phyloP scores from a whole-genome alignment of 1,284 basidiomycete genomes.

The Hypsizygus ulmarius region DNA sequence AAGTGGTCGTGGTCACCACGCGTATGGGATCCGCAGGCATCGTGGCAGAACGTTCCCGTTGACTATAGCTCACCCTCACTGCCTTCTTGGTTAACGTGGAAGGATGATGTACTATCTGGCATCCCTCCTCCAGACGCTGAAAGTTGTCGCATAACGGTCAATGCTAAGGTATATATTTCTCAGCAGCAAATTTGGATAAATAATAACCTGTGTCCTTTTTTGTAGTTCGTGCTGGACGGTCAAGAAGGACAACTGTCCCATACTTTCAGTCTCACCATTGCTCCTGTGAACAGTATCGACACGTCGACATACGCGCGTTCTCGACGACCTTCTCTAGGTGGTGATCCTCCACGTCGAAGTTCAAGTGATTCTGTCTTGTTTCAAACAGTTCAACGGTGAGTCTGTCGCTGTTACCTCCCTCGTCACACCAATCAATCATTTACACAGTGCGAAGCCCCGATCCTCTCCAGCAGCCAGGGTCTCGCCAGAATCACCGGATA shows the following conservation, averaged over 20 bases:
- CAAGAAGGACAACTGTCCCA: constrained; percentile 65
- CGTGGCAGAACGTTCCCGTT: constrained; percentile 77
- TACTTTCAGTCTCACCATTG: constrained; percentile 68
- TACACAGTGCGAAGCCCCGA: constrained; percentile 26
- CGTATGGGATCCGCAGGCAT: constrained; percentile 96
- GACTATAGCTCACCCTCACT: constrained; percentile 77
- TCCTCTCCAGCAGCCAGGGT: constrained; percentile 22
- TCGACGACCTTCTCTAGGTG: constrained; percentile 61
- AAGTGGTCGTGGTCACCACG: constrained; percentile 91
- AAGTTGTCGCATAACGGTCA: constrained; percentile 67
- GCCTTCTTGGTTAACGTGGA: constrained; percentile 88
- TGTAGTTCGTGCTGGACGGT: constrained; percentile 68
- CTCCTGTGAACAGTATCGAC: constrained; percentile 67
- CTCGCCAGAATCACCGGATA: constrained; percentile 33
- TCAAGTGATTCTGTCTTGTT: constrained; percentile 56
- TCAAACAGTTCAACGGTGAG: constrained; percentile 36
- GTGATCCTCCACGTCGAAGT: constrained; percentile 58
- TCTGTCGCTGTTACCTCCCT: constrained; percentile 7
- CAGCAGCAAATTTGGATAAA: constrained; percentile 11
- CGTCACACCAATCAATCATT: constrained; percentile 6
- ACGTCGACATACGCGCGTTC: constrained; percentile 47
- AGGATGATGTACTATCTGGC: constrained; percentile 74
- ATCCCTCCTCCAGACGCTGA: constrained; percentile 70
- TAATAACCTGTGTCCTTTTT: constrained; percentile 18
- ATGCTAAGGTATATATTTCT: constrained; percentile 55